A percentile compares a stretch with the other conserved stretches of the same genome.
phyloP scores from a whole-genome alignment of 352 stramenopile genomes.

The Aphanomyces astaci region DNA sequence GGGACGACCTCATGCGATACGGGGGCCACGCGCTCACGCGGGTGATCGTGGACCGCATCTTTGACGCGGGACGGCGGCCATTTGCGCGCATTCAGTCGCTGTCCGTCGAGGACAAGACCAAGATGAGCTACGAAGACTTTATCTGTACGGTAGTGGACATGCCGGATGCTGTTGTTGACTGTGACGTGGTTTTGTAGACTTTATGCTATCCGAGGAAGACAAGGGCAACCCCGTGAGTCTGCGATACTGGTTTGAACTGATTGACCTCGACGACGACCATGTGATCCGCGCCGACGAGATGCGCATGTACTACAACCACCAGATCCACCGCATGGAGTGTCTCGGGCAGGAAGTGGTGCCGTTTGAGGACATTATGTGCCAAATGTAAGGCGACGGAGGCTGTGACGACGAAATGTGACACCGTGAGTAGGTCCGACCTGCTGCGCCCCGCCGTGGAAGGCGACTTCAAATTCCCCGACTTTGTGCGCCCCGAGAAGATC shows the following conservation, averaged over 20 bases:
- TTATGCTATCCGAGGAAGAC: constrained; percentile 99
- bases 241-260: constrained; percentile 97
- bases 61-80: constrained; percentile 66
- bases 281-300: constrained; percentile 96
- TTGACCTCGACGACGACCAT: constrained; percentile 97
- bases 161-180: background rate
- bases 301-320: constrained; percentile 88
- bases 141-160: constrained; percentile 52
- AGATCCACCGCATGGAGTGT: constrained; percentile 96
- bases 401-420: constrained; percentile 15
- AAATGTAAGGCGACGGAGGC: constrained; percentile 83
- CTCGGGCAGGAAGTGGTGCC: constrained; percentile 97
- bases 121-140: constrained; percentile 88
- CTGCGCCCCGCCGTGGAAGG: constrained; percentile 67
- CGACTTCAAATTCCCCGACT: constrained; percentile 72
- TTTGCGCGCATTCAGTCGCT: constrained; percentile 76
- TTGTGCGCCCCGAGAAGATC: constrained; percentile 81
- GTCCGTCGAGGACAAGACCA: constrained; percentile 75
- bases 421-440: constrained; percentile 46
- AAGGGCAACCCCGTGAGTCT: constrained; percentile 95
- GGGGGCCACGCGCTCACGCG: constrained; percentile 73
- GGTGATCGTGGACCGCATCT: constrained; percentile 84
- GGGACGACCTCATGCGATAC: constrained; percentile 78
- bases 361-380: constrained; percentile 98
- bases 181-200: constrained; percentile 53